A percentile compares a stretch with the other conserved stretches of the same genome.
phyloP scores from a whole-genome alignment of 2,329 filamentous ascomycete species.

The Cytospora schulzeri region DNA sequence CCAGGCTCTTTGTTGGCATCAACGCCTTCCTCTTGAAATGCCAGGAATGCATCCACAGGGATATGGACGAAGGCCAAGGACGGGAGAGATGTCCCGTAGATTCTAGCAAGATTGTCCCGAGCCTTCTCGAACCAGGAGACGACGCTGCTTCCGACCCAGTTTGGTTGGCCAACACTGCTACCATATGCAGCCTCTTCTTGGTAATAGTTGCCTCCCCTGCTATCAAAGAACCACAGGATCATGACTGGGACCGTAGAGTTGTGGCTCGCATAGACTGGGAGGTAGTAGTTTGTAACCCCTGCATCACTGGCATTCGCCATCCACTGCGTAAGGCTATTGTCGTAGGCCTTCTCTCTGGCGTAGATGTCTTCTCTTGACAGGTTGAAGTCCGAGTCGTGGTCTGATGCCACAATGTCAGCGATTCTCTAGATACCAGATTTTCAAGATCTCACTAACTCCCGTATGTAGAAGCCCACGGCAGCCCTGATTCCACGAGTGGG shows the following conservation, averaged over 20 bases:
- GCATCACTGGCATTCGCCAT: slow-evolving; percentile 7
- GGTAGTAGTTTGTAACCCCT: slow-evolving; percentile 22
- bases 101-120: slow-evolving; percentile 35
- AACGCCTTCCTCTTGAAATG: slow-evolving; percentile 37
- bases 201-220: slow-evolving; percentile 43
- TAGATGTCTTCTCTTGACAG: slow-evolving; percentile 39
- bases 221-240: slow-evolving; percentile 66
- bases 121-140: slow-evolving; percentile 48
- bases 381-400: slow-evolving; percentile 56
- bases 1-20: slow-evolving; percentile 45
- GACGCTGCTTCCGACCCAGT: slow-evolving; percentile 49
- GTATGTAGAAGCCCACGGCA: slow-evolving; percentile 57
- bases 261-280: slow-evolving; percentile 14
- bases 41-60: slow-evolving; percentile 38
- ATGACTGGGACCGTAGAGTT: slow-evolving; percentile 29
- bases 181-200: slow-evolving; percentile 29
- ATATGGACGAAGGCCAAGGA: slow-evolving; percentile 55
- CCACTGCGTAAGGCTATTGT: slow-evolving; percentile 19
- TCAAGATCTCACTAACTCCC: slow-evolving; percentile 7
- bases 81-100: slow-evolving; percentile 41
- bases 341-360: slow-evolving; percentile 20
- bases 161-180: slow-evolving; percentile 30
- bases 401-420: slow-evolving; percentile 38
- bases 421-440: not conserved
- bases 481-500: slow-evolving; percentile 45